Evolutionary conservation across 1,284 basidiomycete species (phyloP), one percentile per base, ranked within the genome.

Genomic region (Trichosporon asahii): DNA sequence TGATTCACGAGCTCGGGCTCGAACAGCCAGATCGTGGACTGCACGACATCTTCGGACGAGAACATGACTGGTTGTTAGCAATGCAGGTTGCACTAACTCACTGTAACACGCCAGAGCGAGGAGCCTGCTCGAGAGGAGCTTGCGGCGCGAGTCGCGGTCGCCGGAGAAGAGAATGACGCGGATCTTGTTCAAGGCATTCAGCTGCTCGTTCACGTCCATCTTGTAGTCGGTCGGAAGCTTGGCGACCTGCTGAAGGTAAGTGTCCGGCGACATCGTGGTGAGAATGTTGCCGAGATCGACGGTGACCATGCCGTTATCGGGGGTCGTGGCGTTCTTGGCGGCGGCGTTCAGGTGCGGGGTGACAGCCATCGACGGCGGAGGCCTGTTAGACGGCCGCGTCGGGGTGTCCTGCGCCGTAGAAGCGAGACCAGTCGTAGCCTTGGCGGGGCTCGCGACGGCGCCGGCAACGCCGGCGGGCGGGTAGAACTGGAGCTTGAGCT

Each of bases 1-100:
- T 95, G 91, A 1, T 87, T 85, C 73, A 95, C 90, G 63, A 98
- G 86, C 77, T 95, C 93, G 18, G 96, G 95, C 82, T 99, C 96
- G 79, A 95, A 96, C 3, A 81, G 86, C 85, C 98, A 98, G 61
- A 98, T 86, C 14, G 91, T 89, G 1, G 91, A 89, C 69, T 89
- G 88, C 3, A 92, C 92, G 77, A 90, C 88, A 33, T 87, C 87
- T 82, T 99, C 96, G 49, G 86, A 70, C 79, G 83, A 92, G 89
- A 68, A 91, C 80, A 93, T 92, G 23, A 90, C 91, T 85, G 70
- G 3, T 5, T 11, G 68, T 75, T 65, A 76, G 76, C 4, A n/a
- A 11, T n/a, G 9, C 33, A 25, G 11, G 31, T 14, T 14, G 44
- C 9, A 14, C 25, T 3, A 9, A 75, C 80, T 72, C 79, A 91